Conservation (phyloP, 495 filamentous ascomycete genomes). For the Aspergillus egyptiacus region DNA sequence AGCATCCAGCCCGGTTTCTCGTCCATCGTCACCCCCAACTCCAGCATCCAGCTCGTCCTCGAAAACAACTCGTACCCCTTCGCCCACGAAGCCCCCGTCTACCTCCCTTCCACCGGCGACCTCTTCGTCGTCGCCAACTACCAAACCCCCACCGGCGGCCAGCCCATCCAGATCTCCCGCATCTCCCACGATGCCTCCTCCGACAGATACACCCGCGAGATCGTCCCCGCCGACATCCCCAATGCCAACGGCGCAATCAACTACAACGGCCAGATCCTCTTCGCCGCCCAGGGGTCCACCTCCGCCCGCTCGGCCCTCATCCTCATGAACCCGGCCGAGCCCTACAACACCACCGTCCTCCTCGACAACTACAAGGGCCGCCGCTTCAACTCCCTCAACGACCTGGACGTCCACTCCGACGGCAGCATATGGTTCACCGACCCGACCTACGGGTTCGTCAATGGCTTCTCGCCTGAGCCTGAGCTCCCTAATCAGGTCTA, state of each 20-base stretch:
- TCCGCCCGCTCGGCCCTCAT: conserved; percentile 46
- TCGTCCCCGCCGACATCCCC: conserved; percentile 34
- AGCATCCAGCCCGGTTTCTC: too few species aligned
- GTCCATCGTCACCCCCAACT: too few species aligned
- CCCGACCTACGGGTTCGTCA: conserved; percentile 53
- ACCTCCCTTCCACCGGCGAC: conserved; percentile 29
- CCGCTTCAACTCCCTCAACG: conserved; percentile 57
- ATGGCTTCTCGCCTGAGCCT: conserved; percentile 50
- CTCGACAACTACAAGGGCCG: conserved; percentile 49
- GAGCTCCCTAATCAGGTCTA: conserved; percentile 53
- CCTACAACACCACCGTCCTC: conserved; percentile 19
- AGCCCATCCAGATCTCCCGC: conserved; percentile 30
- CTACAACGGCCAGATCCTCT: conserved; percentile 33
- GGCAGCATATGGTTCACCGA: conserved; percentile 60
- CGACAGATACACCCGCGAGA: conserved; percentile 18
- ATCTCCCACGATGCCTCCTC: conserved; percentile 12
- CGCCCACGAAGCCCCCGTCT: conserved; percentile 61
- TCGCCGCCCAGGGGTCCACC: conserved; percentile 50
- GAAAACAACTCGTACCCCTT: conserved; percentile 34
- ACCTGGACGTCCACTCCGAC: conserved; percentile 48
- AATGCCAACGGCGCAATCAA: conserved; percentile 54
- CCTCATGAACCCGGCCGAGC: conserved; percentile 30
- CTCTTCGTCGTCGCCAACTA: conserved; percentile 56
- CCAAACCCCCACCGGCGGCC: conserved; percentile 13
- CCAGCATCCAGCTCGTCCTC: conserved; percentile 26